Evolutionary conservation across 2,329 filamentous ascomycete species (phyloP).

Genomic region (Mycogone perniciosa): DNA sequence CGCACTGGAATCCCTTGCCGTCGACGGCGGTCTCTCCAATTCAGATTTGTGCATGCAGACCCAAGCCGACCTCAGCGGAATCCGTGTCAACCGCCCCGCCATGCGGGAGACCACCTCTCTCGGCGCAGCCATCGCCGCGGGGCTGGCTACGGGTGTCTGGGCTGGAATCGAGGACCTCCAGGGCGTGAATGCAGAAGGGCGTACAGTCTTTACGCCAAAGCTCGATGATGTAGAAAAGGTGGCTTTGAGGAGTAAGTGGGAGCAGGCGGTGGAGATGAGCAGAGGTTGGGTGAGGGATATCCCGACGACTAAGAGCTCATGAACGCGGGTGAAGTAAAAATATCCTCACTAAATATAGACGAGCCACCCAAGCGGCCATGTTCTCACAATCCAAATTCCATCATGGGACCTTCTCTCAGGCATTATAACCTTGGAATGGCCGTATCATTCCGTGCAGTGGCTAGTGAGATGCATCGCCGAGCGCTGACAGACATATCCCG

Average conservation of each 20-base stretch:
- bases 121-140: conserved; percentile 82
- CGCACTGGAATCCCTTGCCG: conserved; percentile 66
- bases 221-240: conserved; percentile 40
- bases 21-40: conserved; percentile 86
- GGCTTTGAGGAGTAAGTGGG: conserved; percentile 45
- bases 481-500: background rate
- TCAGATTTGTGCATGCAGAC: conserved; percentile 88
- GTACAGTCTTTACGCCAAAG: conserved; percentile 63
- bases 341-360: background rate
- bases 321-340: background rate
- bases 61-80: conserved; percentile 77
- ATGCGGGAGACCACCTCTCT: conserved; percentile 91
- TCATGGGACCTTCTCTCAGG: too few species aligned
- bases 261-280: conserved; percentile 54
- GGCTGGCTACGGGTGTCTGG: conserved; percentile 78
- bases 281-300: conserved; percentile 43
- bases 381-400: too few species aligned
- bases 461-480: too few species aligned
- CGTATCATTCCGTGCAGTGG: too few species aligned
- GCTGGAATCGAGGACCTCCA: conserved; percentile 66
- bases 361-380: background rate
- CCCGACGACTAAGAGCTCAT: background rate
- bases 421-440: too few species aligned
- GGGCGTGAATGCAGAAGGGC: conserved; percentile 63
- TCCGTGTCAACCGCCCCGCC: conserved; percentile 73